Percentiles rank a stretch among this genome's conserved stretches.
Conservation (phyloP, 2,329 filamentous ascomycete species). For the Penicillium sp. region DNA sequence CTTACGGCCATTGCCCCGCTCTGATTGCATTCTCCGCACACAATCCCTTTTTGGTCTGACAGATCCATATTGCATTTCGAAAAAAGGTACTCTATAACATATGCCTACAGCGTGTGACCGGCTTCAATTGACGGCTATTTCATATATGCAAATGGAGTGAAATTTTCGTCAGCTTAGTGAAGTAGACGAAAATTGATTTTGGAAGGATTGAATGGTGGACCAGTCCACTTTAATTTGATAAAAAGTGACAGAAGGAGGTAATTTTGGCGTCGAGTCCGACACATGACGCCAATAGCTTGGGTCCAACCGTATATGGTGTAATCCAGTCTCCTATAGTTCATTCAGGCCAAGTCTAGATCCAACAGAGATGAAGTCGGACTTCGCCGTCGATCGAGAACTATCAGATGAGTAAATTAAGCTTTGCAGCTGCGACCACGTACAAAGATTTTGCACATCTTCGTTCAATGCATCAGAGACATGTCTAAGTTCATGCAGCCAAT, state of each 20-base stretch:
- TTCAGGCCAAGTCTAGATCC: neutral
- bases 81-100: no score
- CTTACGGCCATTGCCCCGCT: no score
- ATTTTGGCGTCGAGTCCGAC: neutral
- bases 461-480: neutral
- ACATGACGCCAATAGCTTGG: neutral
- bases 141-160: no score
- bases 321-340: neutral
- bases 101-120: no score
- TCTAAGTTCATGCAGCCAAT: neutral
- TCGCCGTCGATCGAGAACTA: neutral
- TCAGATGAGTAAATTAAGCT: neutral
- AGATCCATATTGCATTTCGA: no score
- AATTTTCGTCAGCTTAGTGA: neutral
- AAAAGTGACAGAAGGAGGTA: neutral
- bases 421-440: neutral
- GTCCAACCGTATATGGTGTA: neutral
- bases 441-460: neutral
- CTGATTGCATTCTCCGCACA: no score
- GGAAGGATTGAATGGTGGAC: neutral
- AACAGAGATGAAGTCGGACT: neutral
- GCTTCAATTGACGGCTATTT: no score
- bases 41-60: no score
- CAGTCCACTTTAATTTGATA: neutral
- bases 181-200: accelerated